These are phyloP conservation scores for Basipetospora sp. DNA, from an alignment of 2,329 filamentous ascomycete genomes.

Conservation along the genomic window DNA sequence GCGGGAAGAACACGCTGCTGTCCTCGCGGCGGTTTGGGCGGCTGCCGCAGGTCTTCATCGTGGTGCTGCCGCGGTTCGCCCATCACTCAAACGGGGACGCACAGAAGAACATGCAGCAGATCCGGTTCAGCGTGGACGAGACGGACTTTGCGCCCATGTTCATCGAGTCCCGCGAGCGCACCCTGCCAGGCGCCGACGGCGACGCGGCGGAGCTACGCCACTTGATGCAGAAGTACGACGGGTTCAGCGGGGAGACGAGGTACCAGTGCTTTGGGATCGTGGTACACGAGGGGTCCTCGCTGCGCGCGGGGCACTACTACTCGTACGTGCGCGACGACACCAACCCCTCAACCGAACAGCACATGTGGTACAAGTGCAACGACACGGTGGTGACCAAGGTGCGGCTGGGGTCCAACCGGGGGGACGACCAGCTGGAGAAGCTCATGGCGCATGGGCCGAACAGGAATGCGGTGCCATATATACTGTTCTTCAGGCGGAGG, in stretches of 20 bases:
- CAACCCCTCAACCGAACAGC: constrained; percentile 21
- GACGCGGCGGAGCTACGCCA: constrained; percentile 8
- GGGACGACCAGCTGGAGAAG: constrained; percentile 21
- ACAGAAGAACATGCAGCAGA: constrained; percentile 20
- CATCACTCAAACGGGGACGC: constrained; percentile 46
- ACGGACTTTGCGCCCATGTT: constrained; percentile 51
- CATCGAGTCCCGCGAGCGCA: constrained; percentile 22
- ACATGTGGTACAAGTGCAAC: constrained; percentile 34
- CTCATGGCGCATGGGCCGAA: neutral
- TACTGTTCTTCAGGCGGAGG: constrained; percentile 31
- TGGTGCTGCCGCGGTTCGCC: constrained; percentile 53
- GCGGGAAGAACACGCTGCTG: constrained; percentile 56
- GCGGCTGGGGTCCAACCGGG: constrained; percentile 24
- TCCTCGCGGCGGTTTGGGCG: constrained; percentile 56
- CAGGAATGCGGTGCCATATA: constrained; percentile 26
- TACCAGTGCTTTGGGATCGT: constrained; percentile 84
- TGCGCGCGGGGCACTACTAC: constrained; percentile 64
- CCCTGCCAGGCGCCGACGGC: constrained; percentile 10
- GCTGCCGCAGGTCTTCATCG: constrained; percentile 62
- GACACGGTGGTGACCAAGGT: constrained; percentile 28
- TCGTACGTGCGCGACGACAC: constrained; percentile 45
- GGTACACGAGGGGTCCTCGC: constrained; percentile 53
- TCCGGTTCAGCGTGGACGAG: constrained; percentile 35
- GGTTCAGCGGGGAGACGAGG: constrained; percentile 41
- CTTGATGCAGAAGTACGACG: constrained; percentile 10